Evolutionary conservation across 306 rosid species (phyloP).

Genomic region (Styphnolobium japonicum): DNA sequence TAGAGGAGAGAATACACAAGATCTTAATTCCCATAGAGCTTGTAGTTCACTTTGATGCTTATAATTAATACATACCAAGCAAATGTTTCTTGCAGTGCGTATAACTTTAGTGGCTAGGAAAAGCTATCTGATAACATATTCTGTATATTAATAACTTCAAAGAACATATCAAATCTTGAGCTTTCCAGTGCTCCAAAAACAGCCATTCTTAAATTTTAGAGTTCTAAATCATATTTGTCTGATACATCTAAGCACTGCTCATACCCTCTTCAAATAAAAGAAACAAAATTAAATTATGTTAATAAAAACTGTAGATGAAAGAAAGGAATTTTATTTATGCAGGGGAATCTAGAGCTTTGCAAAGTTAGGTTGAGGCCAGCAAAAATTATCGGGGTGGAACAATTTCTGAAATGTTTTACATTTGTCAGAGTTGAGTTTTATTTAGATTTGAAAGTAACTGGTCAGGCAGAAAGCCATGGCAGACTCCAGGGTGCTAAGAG

Average conservation of each 20-base stretch:
- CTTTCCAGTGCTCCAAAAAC: neutral
- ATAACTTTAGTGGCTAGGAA: neutral
- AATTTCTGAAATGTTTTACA: neutral
- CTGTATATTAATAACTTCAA: neutral
- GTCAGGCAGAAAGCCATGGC: neutral
- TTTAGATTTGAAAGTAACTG: neutral
- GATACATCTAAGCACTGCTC: constrained; percentile 9
- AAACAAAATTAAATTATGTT: neutral
- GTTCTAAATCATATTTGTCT: neutral
- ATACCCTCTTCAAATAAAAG: neutral
- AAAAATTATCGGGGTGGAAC: neutral
- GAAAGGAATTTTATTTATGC: neutral
- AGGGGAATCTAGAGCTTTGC: constrained; percentile 9
- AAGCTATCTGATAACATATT: constrained; percentile 1
- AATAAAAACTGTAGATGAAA: neutral
- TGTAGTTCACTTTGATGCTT: constrained; percentile 4
- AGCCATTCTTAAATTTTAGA: neutral
- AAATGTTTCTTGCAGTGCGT: neutral
- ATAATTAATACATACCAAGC: neutral
- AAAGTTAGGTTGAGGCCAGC: neutral
- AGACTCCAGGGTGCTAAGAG: neutral
- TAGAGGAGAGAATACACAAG: constrained; percentile 13
- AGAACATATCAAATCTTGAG: constrained; percentile 8
- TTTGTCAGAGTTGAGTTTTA: neutral
- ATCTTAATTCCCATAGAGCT: constrained; percentile 16